These are phyloP conservation scores for Cardiospermum halicacabum DNA, from an alignment of 345 rosid species.

Conservation along the genomic window DNA sequence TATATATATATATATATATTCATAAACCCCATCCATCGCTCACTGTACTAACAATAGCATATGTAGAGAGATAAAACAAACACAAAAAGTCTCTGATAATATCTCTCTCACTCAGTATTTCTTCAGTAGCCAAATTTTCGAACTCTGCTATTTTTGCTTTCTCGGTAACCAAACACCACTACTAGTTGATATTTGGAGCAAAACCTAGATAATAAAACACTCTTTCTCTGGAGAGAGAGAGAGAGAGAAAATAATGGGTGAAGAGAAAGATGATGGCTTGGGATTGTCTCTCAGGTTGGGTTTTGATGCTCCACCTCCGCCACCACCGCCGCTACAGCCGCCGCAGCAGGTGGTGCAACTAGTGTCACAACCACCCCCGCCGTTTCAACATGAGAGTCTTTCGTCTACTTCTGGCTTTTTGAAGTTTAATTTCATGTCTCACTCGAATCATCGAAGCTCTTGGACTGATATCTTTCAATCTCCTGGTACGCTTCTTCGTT, in stretches of 20 bases:
- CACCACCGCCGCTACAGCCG: too few species aligned
- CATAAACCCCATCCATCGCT: constrained; percentile 47
- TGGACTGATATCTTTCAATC: constrained; percentile 54
- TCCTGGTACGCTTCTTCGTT: constrained; percentile 32
- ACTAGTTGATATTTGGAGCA: constrained; percentile 7
- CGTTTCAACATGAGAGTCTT: background rate
- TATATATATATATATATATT: constrained; percentile 19
- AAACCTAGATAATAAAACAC: constrained; percentile 8
- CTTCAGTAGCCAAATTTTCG: constrained; percentile 8
- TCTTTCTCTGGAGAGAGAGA: background rate
- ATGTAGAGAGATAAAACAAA: background rate
- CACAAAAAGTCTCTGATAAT: constrained; percentile 18
- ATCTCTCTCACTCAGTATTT: constrained; percentile 26
- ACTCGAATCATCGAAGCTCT: constrained; percentile 27
- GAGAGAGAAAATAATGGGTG: constrained; percentile 34
- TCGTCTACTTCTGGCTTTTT: constrained; percentile 25
- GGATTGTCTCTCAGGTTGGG: constrained; percentile 61
- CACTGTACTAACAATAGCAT: constrained; percentile 33
- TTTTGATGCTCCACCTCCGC: constrained; percentile 4
- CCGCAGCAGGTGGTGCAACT: too few species aligned
- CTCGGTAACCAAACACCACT: constrained; percentile 16
- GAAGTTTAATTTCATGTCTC: constrained; percentile 38
- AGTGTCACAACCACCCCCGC: background rate
- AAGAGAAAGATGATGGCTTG: constrained; percentile 49
- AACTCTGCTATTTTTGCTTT: constrained; percentile 20